Percentiles rank a stretch among this genome's conserved stretches.
Evolutionary conservation across 2,329 filamentous ascomycete genomes (phyloP).

Genomic region (Pezicula neosporulosa): DNA sequence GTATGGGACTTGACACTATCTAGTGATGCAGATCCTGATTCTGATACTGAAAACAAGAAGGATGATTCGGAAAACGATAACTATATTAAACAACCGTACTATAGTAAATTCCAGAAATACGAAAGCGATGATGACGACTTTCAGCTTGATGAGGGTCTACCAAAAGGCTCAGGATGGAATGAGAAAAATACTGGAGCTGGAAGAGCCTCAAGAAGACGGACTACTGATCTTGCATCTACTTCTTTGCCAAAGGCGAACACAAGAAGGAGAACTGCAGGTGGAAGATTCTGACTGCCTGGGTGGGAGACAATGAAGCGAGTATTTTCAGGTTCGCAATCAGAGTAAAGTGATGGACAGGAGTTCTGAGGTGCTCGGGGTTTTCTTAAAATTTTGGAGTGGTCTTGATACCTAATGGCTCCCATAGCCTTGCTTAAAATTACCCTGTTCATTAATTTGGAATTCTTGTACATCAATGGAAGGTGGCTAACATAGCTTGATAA

Average conservation of each 20-base stretch:
- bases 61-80: neutral
- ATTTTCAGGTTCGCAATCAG: neutral
- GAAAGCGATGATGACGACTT: neutral
- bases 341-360: neutral
- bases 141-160: neutral
- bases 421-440: no score
- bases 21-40: neutral
- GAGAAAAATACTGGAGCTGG: neutral
- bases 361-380: neutral
- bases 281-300: neutral
- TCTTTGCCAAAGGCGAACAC: neutral
- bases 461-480: no score
- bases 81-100: neutral
- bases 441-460: no score
- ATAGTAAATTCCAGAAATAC: neutral
- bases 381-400: neutral
- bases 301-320: neutral
- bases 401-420: no score
- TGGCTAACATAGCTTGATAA: no score
- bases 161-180: neutral
- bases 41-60: neutral
- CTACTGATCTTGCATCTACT: neutral
- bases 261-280: neutral
- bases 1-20: conserved; percentile 1
- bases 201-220: neutral